Evolutionary conservation across 306 rosid species (phyloP).

Genomic region (Prunus mira): DNA sequence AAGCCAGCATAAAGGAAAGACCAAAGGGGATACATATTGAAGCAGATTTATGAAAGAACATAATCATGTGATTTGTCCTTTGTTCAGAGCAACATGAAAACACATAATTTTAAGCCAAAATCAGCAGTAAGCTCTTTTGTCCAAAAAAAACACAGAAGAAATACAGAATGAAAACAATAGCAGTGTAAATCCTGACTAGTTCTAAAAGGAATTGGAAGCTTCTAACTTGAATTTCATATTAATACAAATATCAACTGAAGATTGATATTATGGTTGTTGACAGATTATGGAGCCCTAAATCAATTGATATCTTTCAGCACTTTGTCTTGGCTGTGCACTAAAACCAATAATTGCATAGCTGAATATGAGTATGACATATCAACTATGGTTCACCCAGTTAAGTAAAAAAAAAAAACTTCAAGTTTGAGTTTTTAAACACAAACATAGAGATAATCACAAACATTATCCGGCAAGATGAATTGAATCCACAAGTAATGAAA

Average conservation of each 20-base stretch:
- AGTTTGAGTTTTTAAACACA: background rate
- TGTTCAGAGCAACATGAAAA: background rate
- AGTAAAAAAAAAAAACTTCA: background rate
- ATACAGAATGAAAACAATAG: background rate
- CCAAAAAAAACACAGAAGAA: background rate
- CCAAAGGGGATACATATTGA: background rate
- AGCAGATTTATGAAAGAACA: background rate
- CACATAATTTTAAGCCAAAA: conserved; percentile 7
- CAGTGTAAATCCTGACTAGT: background rate
- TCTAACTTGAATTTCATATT: background rate
- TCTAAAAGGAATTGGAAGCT: background rate
- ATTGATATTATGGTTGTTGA: background rate
- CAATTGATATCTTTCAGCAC: background rate
- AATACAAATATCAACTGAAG: background rate
- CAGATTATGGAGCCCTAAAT: background rate
- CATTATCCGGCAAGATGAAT: background rate
- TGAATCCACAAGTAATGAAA: conserved; percentile 1
- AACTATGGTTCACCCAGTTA: conserved; percentile 1
- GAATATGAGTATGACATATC: background rate
- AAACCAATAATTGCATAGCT: background rate
- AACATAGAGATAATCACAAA: background rate
- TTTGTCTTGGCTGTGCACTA: background rate
- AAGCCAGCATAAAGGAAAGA: background rate
- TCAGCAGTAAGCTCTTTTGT: background rate
- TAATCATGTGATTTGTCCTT: background rate